Evolutionary conservation across 2,329 filamentous ascomycete genomes (phyloP).

Genomic region (Lasiodiplodia citricola): DNA sequence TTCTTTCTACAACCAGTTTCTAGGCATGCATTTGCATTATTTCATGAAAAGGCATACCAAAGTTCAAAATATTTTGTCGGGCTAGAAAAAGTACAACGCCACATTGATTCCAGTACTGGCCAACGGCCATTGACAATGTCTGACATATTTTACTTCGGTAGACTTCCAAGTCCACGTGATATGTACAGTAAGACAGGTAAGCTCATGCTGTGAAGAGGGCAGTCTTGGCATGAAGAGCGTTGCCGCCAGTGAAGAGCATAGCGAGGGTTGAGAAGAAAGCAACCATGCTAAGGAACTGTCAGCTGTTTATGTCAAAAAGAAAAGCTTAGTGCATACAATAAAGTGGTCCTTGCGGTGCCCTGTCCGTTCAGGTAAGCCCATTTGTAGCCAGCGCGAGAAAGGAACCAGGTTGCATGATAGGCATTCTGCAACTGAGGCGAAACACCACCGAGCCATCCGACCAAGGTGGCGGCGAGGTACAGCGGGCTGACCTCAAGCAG

Average conservation of each 20-base stretch:
- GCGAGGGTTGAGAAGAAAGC: background rate
- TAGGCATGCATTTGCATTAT: no score
- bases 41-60: no score
- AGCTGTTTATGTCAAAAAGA: background rate
- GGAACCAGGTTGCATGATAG: conserved; percentile 11
- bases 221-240: conserved; percentile 13
- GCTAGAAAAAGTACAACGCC: no score
- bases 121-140: no score
- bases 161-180: no score
- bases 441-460: conserved; percentile 20
- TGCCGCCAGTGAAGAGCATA: conserved; percentile 16
- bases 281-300: background rate
- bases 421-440: conserved; percentile 10
- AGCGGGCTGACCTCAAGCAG: conserved; percentile 11
- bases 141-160: no score
- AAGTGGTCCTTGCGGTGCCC: background rate
- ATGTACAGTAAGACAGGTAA: no score
- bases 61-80: no score
- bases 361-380: conserved; percentile 14
- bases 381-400: conserved; percentile 16
- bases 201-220: background rate
- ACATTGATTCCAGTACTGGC: no score
- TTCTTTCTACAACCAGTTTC: no score
- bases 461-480: conserved; percentile 16
- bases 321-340: background rate